Base-by-base conservation (phyloP, 2,329 filamentous ascomycete genomes). In the Penicillium griseofulvum region DNA sequence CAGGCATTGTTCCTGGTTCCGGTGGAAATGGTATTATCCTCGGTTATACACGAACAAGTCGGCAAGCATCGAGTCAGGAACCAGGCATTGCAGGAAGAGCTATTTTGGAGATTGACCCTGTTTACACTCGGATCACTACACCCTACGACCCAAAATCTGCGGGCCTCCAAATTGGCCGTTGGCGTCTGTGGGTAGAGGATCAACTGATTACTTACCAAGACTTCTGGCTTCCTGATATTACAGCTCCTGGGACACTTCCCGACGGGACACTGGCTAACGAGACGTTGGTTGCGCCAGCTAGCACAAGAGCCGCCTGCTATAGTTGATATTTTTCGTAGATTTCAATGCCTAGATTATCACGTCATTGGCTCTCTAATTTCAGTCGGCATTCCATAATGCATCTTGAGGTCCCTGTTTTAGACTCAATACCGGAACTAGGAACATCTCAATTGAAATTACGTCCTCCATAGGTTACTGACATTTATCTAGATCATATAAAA, bases 161-260 rank as follows among this genome's bases (percentile, higher is more conserved):
- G 9, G 49, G 49, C 8, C 39, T 52, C 6, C 39, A 52, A 37
- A 29, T 52, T 37, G 31, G 49, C 14, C 31, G 49, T 17, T 52
- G 49, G 49, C 12, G 31, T 19, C 41, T 52, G 22, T 52, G 49
- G 49, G 49, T 52, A 26, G 39, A 45, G 16, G 31, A 37, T 16
- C 31, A 52, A 14, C 19, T 52, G 49, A 46, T 31, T 11, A 45
- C 31, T 16, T 52, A 52, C 22, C 49, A 52, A 37, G 39, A 52
- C 24, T 52, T 52, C 14, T 52, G 49, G 49, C 22, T 45, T 22
- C 49, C 49, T 19, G 22, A 55, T n/a, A n/a, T 14, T 4, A 28
- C 22, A 29, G 24, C 22, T 45, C 9, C 39, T 51, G n/a, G 14
- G 37, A 10, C 5, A 17, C 2, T 19, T 36, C 2, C 11, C 9